phyloP scores from a whole-genome alignment of 208 protist genomes.

The Leishmania braziliensis region DNA sequence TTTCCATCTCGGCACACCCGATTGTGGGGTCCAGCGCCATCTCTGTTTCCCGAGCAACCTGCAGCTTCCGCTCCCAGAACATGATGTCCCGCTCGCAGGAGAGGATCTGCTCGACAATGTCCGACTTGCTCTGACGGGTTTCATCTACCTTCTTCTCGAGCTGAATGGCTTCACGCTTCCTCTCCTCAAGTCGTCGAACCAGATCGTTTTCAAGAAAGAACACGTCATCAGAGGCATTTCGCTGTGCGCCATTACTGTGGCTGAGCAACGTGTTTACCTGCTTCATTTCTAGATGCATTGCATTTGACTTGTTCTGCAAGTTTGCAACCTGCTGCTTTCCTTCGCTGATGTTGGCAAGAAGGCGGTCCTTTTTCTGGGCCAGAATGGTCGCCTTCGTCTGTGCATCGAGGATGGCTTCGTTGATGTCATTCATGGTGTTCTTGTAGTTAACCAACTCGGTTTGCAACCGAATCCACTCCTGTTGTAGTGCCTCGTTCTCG shows the following conservation, averaged over 20 bases:
- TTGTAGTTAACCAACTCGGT: constrained; percentile 94
- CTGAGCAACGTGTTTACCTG: constrained; percentile 92
- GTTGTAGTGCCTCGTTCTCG: constrained; percentile 94
- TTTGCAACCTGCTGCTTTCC: constrained; percentile 80
- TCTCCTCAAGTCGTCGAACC: constrained; percentile 86
- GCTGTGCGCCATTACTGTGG: constrained; percentile 78
- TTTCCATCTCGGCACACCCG: constrained; percentile 92
- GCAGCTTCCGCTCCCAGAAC: constrained; percentile 97
- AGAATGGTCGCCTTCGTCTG: constrained; percentile 90
- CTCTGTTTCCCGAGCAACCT: constrained; percentile 95
- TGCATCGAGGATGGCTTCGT: constrained; percentile 87
- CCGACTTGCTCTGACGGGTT: constrained; percentile 71
- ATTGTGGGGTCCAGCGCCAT: constrained; percentile 95
- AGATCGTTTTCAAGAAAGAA: constrained; percentile 94
- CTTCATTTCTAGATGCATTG: constrained; percentile 94
- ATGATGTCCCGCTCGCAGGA: constrained; percentile 94
- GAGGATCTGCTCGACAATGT: constrained; percentile 88
- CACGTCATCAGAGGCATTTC: constrained; percentile 86
- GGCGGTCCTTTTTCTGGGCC: constrained; percentile 87
- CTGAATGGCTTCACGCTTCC: constrained; percentile 89
- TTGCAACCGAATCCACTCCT: constrained; percentile 95
- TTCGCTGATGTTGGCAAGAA: constrained; percentile 70
- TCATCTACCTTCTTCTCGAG: constrained; percentile 90
- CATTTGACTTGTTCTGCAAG: constrained; percentile 83
- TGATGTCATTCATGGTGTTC: constrained; percentile 88